Conservation (phyloP, 2,329 filamentous ascomycete species). For the Alternaria hordeiaustralica region DNA sequence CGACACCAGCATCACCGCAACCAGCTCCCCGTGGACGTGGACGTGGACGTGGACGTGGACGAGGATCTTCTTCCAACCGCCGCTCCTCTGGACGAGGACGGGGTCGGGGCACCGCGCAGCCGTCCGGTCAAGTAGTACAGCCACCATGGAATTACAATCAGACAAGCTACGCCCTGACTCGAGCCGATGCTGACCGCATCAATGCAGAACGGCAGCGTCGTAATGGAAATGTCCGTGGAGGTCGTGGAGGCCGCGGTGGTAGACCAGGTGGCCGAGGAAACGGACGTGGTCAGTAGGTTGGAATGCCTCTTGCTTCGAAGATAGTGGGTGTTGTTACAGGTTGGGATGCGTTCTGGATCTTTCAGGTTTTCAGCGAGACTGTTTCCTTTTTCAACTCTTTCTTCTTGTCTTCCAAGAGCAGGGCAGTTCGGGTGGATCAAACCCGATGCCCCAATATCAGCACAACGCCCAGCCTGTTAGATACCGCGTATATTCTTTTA, state of each 20-base stretch:
- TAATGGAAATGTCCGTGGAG: background rate
- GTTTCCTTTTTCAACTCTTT: background rate
- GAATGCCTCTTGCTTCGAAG: background rate
- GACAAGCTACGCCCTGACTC: background rate
- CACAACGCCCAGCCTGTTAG: background rate
- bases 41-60: background rate
- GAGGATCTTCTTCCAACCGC: background rate
- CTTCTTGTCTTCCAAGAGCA: background rate
- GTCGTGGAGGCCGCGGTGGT: background rate
- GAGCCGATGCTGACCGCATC: background rate
- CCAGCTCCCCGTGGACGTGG: background rate
- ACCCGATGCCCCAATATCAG: fast-evolving
- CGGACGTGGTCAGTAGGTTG: background rate
- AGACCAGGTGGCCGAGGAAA: background rate
- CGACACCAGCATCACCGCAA: background rate
- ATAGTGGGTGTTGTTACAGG: background rate
- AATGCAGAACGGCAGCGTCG: background rate
- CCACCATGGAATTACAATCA: background rate
- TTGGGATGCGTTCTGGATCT: background rate
- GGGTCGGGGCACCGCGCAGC: background rate
- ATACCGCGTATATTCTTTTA: background rate
- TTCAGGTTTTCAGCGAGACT: background rate
- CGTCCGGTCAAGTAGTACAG: background rate
- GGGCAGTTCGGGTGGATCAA: background rate
- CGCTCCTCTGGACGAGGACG: background rate